Base-by-base conservation (phyloP, 306 rosid genomes). In the Sicyos edulis region DNA sequence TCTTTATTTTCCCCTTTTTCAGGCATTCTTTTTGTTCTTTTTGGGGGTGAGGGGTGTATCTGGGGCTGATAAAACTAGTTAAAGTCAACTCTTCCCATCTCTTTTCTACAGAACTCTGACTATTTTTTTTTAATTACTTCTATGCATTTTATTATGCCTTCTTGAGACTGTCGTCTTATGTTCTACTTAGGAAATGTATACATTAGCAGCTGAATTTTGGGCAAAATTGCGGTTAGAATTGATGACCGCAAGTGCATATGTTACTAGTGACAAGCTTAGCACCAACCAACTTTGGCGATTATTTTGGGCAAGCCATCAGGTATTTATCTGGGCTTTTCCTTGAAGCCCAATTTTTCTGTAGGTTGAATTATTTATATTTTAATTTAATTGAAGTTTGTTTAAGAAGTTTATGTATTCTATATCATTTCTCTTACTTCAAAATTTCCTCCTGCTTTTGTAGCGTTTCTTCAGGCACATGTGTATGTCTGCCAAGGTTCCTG, bases 271-370 rank as follows among this genome's bases (percentile, higher is more conserved):
- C 55, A 93, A 83, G 70, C 96, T 97, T 63, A 86, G 65, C 78
- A 79, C 89, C 59, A 90, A 93, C 87, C 99, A 93, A 78, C 73
- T 93, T 19, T 93, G 99, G 99, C 85, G 99, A 75, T 76, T 93
- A 57, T 93, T 88, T 78, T 93, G 99, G 99, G 99, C 99, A 60
- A 89, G 97, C 79, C 99, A 93, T 85, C 99, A 93, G 95, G 99
- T 93, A 42, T 14, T 16, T 42, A 56, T 10, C 54, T 22, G 32
- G 21, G 19, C 12, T 64, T 21, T 66, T 65, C 24, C 54, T 12
- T 32, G 9, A 12, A 40, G 58, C 56, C 10, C 20, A 66, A 47
- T 75, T 53, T 53, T 21, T 54, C 63, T 29, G 54, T 51, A 45
- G 20, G 71, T 72, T 37, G 17, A 53, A 6, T 21, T 74, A 72